Evolutionary conservation across 371 early-diverging fungal genomes (phyloP).

Genomic region (Batkoa obscura): DNA sequence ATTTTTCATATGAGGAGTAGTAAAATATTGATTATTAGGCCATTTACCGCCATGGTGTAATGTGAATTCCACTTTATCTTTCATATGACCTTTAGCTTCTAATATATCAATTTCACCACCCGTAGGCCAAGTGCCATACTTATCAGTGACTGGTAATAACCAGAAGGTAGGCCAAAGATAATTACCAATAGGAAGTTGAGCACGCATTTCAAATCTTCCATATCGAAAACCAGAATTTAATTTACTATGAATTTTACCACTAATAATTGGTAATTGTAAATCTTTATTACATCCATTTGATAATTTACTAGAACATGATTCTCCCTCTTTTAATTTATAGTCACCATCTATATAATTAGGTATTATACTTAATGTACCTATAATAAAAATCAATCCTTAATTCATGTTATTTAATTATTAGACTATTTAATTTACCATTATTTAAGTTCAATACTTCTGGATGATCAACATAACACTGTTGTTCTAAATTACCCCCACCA

Average conservation of each 20-base stretch:
- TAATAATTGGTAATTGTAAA: neutral
- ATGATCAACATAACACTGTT: constrained; percentile 4
- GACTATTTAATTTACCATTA: neutral
- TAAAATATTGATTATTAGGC: neutral
- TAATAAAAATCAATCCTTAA: neutral
- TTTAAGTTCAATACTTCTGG: neutral
- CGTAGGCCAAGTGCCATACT: constrained; percentile 50
- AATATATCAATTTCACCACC: constrained; percentile 29
- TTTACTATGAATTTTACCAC: neutral
- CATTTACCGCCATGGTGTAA: neutral
- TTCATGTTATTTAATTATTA: no score
- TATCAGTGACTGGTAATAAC: constrained; percentile 39
- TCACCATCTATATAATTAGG: neutral
- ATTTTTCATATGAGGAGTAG: no score
- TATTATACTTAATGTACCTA: neutral
- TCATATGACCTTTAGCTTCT: constrained; percentile 14
- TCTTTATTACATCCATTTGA: neutral
- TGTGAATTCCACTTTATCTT: neutral
- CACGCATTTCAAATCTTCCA: constrained; percentile 42
- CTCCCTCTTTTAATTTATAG: neutral
- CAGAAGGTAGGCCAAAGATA: constrained; percentile 44
- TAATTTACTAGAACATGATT: neutral
- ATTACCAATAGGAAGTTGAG: constrained; percentile 38
- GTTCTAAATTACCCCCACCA: constrained; percentile 3
- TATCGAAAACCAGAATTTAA: constrained; percentile 7